Conservation (phyloP, 2,329 filamentous ascomycete genomes). For the Curvularia spicifera region DNA sequence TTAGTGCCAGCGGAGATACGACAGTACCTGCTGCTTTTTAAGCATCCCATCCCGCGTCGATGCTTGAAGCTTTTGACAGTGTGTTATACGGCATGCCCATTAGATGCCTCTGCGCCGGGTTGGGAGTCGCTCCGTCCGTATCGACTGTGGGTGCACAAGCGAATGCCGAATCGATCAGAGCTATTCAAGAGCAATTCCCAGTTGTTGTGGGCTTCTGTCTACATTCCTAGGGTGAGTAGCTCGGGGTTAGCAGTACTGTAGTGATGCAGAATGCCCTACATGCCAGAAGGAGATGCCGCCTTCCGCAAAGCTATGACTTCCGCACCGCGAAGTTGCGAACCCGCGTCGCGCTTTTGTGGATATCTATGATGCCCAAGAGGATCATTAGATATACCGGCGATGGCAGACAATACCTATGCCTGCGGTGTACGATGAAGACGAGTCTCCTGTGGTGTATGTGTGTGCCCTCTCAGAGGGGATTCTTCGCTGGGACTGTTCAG, state of each 20-base stretch:
- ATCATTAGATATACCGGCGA: not conserved
- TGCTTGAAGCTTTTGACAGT: not conserved
- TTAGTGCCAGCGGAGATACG: not conserved
- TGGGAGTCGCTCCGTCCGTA: not conserved
- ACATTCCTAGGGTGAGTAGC: not conserved
- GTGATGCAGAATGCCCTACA: not conserved
- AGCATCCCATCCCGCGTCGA: not conserved
- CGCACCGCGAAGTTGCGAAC: not conserved
- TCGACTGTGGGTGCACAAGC: not conserved
- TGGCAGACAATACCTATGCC: not conserved
- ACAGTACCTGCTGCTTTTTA: not conserved
- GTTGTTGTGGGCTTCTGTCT: not conserved
- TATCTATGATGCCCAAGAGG: not conserved
- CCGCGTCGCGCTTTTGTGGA: not conserved
- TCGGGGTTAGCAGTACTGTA: not conserved
- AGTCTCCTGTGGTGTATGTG: not conserved
- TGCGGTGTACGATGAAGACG: not conserved
- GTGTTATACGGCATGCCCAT: not conserved
- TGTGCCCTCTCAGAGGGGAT: constrained; percentile 5
- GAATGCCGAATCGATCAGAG: not conserved
- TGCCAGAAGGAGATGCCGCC: not conserved
- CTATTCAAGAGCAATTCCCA: not conserved
- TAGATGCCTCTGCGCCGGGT: not conserved
- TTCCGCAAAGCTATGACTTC: not conserved
- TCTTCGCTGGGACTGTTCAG: not conserved